Evolutionary conservation across 106 monocot genomes (phyloP).

Genomic region (Iris macrosiphon): DNA sequence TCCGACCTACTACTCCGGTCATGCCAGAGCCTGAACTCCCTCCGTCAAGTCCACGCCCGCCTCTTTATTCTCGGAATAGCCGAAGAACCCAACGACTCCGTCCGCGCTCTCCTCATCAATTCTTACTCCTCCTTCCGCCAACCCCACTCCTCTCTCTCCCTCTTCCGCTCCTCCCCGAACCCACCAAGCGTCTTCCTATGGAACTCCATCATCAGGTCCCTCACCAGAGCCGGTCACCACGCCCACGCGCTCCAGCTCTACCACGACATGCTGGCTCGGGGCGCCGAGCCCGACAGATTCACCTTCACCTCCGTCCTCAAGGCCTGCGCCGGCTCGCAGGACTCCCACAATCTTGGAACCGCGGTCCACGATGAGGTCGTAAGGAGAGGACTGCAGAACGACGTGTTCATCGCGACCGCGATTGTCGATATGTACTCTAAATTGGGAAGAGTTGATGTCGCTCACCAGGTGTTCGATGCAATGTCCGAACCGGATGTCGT

Average conservation of each 20-base stretch:
- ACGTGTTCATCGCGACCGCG: conserved; percentile 47
- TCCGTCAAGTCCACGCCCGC: conserved; percentile 30
- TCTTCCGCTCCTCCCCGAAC: conserved; percentile 25
- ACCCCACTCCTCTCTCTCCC: conserved; percentile 17
- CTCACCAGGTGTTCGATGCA: conserved; percentile 49
- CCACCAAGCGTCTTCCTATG: conserved; percentile 15
- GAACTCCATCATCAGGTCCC: conserved; percentile 43
- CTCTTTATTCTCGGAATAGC: conserved; percentile 14
- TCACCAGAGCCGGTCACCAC: conserved; percentile 14
- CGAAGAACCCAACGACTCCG: background rate
- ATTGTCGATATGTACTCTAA: conserved; percentile 62
- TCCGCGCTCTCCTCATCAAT: conserved; percentile 24
- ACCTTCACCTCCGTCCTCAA: conserved; percentile 59
- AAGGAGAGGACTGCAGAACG: conserved; percentile 25
- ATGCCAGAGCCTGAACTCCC: conserved; percentile 13
- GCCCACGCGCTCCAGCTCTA: conserved; percentile 21
- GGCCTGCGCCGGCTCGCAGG: conserved; percentile 43
- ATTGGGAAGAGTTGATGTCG: conserved; percentile 27
- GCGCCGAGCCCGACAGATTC: conserved; percentile 42
- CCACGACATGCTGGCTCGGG: conserved; percentile 7
- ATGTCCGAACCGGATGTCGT: conserved; percentile 45
- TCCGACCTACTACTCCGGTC: conserved; percentile 17
- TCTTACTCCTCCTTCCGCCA: conserved; percentile 29
- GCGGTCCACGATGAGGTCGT: conserved; percentile 27
- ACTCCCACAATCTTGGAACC: conserved; percentile 11